Conservation (phyloP, 257 asterid species). For the Solanum habrochaites region DNA sequence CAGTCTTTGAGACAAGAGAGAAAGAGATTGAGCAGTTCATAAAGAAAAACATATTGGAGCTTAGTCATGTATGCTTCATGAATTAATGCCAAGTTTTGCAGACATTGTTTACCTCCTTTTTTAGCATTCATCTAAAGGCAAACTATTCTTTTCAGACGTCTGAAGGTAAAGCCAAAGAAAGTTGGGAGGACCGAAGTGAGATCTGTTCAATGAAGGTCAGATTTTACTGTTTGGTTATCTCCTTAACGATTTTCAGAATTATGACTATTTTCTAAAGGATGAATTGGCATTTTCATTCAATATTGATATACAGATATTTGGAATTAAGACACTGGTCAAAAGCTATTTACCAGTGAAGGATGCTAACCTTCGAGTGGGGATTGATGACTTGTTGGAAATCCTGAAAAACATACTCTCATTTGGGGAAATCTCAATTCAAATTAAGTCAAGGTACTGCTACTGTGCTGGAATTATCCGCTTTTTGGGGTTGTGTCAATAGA, state of each 20-base stretch:
- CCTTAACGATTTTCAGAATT: not conserved
- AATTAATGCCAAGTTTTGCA: not conserved
- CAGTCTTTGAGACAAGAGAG: constrained; percentile 96
- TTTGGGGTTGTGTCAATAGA: not conserved
- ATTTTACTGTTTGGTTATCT: not conserved
- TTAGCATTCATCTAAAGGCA: constrained; percentile 1
- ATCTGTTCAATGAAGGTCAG: constrained; percentile 79
- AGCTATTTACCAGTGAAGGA: constrained; percentile 96
- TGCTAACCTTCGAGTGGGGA: constrained; percentile 85
- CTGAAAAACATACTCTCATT: constrained; percentile 63
- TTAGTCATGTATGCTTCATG: constrained; percentile 50
- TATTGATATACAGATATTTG: constrained; percentile 56
- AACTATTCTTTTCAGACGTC: constrained; percentile 34
- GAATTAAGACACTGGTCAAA: constrained; percentile 86
- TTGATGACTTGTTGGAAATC: constrained; percentile 57
- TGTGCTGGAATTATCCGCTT: not conserved
- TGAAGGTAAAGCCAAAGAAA: constrained; percentile 40
- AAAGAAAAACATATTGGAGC: constrained; percentile 61
- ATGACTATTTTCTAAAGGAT: not conserved
- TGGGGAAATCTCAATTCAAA: constrained; percentile 68
- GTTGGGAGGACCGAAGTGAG: constrained; percentile 92
- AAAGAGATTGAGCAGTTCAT: constrained; percentile 73
- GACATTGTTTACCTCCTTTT: not conserved
- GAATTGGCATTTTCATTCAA: not conserved
- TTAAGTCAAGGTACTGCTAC: constrained; percentile 58